Evolutionary conservation across 2,329 filamentous ascomycete species (phyloP).

Genomic region (Acrodontium crateriforme): DNA sequence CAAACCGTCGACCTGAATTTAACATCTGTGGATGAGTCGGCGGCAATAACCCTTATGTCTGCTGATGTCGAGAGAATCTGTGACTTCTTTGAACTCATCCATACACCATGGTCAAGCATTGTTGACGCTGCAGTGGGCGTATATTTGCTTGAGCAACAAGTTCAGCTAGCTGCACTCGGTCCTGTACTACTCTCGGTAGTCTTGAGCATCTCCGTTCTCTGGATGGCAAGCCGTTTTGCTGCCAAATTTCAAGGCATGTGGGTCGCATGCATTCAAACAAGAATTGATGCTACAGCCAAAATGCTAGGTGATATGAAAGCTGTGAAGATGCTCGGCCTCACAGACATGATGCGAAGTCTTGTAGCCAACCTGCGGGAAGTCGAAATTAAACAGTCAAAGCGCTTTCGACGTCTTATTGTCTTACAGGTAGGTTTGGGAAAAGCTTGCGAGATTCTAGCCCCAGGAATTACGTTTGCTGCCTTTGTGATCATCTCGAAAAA

Average conservation of each 20-base stretch:
- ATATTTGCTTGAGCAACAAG: background rate
- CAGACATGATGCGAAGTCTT: background rate
- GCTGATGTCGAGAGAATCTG: background rate
- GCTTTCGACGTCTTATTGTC: background rate
- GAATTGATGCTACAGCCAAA: conserved; percentile 1
- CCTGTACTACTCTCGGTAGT: background rate
- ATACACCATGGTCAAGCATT: background rate
- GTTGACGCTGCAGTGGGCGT: background rate
- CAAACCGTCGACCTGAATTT: background rate
- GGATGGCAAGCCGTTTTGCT: background rate
- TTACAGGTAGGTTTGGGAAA: background rate
- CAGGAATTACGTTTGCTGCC: background rate
- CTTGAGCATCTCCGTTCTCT: background rate
- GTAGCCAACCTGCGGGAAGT: background rate
- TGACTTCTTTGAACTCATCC: background rate
- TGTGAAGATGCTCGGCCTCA: background rate
- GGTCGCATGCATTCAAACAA: background rate
- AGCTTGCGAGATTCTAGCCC: background rate
- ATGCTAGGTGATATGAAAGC: conserved; percentile 1
- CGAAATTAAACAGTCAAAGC: background rate
- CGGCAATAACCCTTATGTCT: background rate
- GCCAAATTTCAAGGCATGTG: background rate
- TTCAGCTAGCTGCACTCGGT: background rate
- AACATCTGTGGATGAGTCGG: background rate
- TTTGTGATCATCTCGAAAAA: background rate